Conservation (phyloP, 2,329 filamentous ascomycete genomes). For the Grosmannia serpens region DNA sequence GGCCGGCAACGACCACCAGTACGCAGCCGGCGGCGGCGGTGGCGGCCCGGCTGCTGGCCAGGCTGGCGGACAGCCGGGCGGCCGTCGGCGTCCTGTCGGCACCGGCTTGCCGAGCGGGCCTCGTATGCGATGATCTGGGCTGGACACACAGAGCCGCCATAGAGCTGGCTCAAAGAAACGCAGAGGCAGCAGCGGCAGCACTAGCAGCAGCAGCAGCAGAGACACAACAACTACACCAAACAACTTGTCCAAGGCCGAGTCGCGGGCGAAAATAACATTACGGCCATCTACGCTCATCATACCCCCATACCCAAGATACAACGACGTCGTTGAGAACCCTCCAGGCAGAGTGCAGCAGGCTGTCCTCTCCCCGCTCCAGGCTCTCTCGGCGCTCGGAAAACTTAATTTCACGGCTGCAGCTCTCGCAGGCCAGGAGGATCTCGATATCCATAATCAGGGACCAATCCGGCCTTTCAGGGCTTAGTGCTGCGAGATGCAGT, state of each 20-base stretch:
- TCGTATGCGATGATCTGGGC: constrained; percentile 27
- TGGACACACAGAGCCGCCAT: background rate
- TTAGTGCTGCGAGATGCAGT: too few species aligned
- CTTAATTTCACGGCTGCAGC: background rate
- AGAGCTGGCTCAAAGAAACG: background rate
- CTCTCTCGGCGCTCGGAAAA: background rate
- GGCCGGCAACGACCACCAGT: constrained; percentile 30
- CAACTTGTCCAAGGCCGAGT: background rate
- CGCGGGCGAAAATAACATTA: background rate
- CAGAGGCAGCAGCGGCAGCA: background rate
- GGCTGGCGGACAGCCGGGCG: constrained; percentile 27
- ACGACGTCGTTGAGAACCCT: background rate
- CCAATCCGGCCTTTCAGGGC: background rate
- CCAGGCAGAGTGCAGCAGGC: background rate
- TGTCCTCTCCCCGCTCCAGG: background rate
- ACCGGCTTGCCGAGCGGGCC: constrained; percentile 30
- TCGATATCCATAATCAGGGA: background rate
- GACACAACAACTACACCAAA: background rate
- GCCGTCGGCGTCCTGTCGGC: constrained; percentile 13
- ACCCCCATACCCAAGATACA: background rate
- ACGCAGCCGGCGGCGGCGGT: constrained; percentile 22
- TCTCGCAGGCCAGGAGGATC: background rate
- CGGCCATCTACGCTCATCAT: too few species aligned
- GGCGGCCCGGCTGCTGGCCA: constrained; percentile 22
- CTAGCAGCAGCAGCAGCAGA: background rate